Base-by-base conservation (phyloP, 352 stramenopile species). In the Phytophthora chlamydospora region DNA sequence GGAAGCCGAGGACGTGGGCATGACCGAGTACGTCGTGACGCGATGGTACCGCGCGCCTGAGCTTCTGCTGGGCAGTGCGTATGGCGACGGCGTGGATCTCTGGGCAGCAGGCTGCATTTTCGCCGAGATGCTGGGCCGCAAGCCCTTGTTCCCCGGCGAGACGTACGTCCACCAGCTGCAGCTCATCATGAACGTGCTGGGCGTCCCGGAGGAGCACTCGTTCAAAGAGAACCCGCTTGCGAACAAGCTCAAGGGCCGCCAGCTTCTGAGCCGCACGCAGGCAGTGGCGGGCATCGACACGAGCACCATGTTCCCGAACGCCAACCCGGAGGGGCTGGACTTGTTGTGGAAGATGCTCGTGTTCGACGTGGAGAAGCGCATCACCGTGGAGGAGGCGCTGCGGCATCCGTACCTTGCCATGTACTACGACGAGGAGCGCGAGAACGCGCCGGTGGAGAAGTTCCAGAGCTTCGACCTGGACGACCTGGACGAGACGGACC, bases 361-460 rank as follows among this genome's bases (percentile, higher is more conserved):
- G 19, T 96, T 96, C 60, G 96, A 99, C 74, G 97, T 98, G 34
- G 86, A 92, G 40, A 95, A 97, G 73, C 91, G 98, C 41, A 98
- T 98, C 47, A 97, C 91, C 17, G 97, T 99, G 13, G 80, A 98
- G 51, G 87, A 98, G 57, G 97, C 97, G 44, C 73, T 99, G 33
- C 83, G 86, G 16, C 97, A 99, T 76, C 95, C 97, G 16, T 99
- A 99, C 75, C 85, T 99, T 43, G 78, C 89, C 0, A 83, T 81
- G 43, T 96, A 93, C 63, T 96, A 93, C 62, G 84, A 93, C 19
- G 83, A 88, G 42, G 83, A 91, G 58, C 77, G 74, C 7, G 83
- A 93, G 42, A 84, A 73, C 41, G 68, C 65, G 1, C 73, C 66
- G 1, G 85, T 94, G n/a, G 85, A 94, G 36, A 75, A 76, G 43